phyloP scores from a whole-genome alignment of 148 eudicot species.

The Rhododendron williamsianum region DNA sequence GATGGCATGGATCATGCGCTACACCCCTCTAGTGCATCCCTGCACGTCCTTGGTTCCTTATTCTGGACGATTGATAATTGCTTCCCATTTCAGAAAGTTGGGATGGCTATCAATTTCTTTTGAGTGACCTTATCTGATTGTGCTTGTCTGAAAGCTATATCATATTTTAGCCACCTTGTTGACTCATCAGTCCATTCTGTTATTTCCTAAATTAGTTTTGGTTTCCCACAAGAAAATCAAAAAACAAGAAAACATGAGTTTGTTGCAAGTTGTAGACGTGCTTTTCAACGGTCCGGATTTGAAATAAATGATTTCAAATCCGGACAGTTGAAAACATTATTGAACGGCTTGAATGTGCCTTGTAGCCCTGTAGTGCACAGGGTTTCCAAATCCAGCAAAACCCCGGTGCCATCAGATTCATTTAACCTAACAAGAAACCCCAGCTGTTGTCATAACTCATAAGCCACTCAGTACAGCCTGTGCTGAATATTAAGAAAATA shows the following conservation, averaged over 20 bases:
- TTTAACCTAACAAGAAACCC: not conserved
- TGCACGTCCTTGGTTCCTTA: not conserved
- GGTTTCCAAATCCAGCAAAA: not conserved
- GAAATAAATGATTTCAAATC: no score
- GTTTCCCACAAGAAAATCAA: not conserved
- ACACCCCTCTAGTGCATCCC: not conserved
- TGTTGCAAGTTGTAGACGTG: not conserved
- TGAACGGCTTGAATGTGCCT: no score
- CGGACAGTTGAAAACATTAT: no score
- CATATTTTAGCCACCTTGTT: not conserved
- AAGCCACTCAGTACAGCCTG: not conserved
- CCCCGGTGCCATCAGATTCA: not conserved
- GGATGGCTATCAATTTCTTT: not conserved
- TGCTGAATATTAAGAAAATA: not conserved
- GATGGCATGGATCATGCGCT: not conserved
- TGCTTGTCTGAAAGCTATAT: not conserved
- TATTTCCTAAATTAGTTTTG: not conserved
- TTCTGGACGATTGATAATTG: not conserved
- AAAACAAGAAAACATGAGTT: not conserved
- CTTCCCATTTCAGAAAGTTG: not conserved
- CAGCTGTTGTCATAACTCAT: not conserved
- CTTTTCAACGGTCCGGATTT: no score
- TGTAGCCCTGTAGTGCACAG: no score
- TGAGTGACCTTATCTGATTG: not conserved
- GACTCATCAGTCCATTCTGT: not conserved